phyloP scores from a whole-genome alignment of 2,329 filamentous ascomycete species.

The Paraphoma chrysanthemicola region DNA sequence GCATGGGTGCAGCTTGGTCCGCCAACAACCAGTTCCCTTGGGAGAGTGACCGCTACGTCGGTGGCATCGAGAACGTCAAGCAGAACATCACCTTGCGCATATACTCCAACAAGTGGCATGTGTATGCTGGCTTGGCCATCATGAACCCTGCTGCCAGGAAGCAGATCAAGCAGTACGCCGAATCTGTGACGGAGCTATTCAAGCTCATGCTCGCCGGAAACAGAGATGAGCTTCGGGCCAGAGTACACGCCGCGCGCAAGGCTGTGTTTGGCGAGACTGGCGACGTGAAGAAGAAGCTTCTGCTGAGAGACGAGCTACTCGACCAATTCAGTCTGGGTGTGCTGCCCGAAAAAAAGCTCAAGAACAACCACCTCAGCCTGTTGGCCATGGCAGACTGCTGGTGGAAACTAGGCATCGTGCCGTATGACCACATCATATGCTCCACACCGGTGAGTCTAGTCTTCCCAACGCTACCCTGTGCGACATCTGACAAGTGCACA shows the following conservation, averaged over 20 bases:
- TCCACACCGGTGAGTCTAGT: conserved; percentile 74
- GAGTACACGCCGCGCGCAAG: conserved; percentile 81
- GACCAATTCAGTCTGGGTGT: conserved; percentile 87
- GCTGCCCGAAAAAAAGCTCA: conserved; percentile 69
- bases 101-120: conserved; percentile 99
- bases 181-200: conserved; percentile 90
- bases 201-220: conserved; percentile 95
- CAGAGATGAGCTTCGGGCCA: conserved; percentile 71
- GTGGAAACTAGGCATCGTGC: conserved; percentile 90
- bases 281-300: conserved; percentile 70
- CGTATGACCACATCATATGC: conserved; percentile 99
- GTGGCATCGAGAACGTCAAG: conserved; percentile 98
- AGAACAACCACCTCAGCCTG: conserved; percentile 92
- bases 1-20: conserved; percentile 98
- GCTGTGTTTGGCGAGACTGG: conserved; percentile 65
- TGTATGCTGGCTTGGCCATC: conserved; percentile 96
- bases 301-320: conserved; percentile 80
- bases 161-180: conserved; percentile 94
- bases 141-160: conserved; percentile 90
- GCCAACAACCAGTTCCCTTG: conserved; percentile 95
- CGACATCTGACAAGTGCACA: conserved; percentile 32
- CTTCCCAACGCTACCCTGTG: neutral
- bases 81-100: conserved; percentile 98
- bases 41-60: conserved; percentile 94
- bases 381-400: conserved; percentile 99